Base-by-base conservation (phyloP, 1,284 basidiomycete species). In the Microstroma glucosiphilum region DNA sequence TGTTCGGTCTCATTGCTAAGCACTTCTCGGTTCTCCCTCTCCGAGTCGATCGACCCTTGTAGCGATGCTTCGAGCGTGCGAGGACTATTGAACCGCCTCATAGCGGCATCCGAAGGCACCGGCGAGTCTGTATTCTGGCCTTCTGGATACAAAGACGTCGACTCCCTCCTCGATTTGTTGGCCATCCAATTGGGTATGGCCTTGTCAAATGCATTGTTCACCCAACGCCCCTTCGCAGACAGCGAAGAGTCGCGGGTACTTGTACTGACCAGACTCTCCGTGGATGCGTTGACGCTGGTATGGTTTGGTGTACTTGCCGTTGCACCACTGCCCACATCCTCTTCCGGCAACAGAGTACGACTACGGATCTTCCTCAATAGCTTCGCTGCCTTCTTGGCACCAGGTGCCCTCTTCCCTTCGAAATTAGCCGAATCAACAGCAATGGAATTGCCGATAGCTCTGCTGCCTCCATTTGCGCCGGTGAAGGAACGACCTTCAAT, bases 171-270 rank as follows among this genome's bases (percentile, higher is more conserved):
- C 25, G 17, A 2, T 21, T 26, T 54, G 25, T 7, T 25, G 13
- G 19, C 13, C 21, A 54, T 6, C 51, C 51, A 54, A 13, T 25
- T 25, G 51, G 51, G 51, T 13, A 54, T 54, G 15, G 51, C 51
- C 51, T 26, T 54, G 21, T 54, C 51, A 15, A 26, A 21, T 2
- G 25, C 25, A 26, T 54, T 54, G 19, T 25, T 26, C 51, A 25
- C 51, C 13, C 51, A 25, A 15, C 51, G n/a, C 7, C 17, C 51
- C 13, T 15, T 21, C n/a, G 19, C 51, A 23, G 51, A 17, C 51
- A 21, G 51, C 21, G 19, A 25, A 6, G 13, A 25, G 15, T 48
- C 17, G 43, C 17, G 21, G 13, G 51, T 26, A 25, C 15, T 25
- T 7, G 51, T 25, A 19, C 51, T 54, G 51, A 26, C 46, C 4